Evolutionary conservation across 148 eudicot species (phyloP), one percentile per base, ranked within the genome.

Genomic region (Amaranthus hypochondriacus): DNA sequence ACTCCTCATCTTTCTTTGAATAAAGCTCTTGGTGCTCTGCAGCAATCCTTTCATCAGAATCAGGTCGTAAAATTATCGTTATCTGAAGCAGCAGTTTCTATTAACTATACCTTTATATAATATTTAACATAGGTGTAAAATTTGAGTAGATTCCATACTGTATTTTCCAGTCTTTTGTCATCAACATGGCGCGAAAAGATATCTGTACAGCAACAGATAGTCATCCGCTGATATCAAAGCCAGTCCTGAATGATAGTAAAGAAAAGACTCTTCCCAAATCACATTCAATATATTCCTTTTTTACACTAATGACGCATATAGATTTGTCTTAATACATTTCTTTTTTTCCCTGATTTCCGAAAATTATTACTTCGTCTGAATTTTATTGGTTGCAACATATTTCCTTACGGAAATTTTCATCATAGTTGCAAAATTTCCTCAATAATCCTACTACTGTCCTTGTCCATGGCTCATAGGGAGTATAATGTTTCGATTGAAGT

Each of bases 101-200:
- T 13, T 54, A 51, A 49, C 59, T 50, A 68, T 87, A 95, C 99
- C 94, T 90, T 95, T 18, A 95, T 89, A 81, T 95, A 92, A 61
- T 76, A 79, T 80, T 90, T 92, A 7, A 95, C 90, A 53, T 86
- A 85, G 71, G 94, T 83, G 69, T 92, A 76, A 80, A 92, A 90
- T 75, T 92, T 95, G 60, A 92, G 80, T 9, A 95, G 83, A 86
- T 83, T 90, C 96, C 97, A 95, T 56, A 87, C 89, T 2, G 96
- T 90, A 79, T 83, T 90, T 78, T 90, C 96, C 18, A 95, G 85
- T 82, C 83, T 84, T 79, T 90, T 90, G 56, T 87, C 88, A 71
- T 86, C 78, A 78, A 90, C 83, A 75, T 95, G 97, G 53, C 81
- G 87, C 4, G 94, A 77, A 61, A 78, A 84, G 50, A 92, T 89